Evolutionary conservation across 768 basidiomycete species (phyloP).

Genomic region (Collybia sp.): DNA sequence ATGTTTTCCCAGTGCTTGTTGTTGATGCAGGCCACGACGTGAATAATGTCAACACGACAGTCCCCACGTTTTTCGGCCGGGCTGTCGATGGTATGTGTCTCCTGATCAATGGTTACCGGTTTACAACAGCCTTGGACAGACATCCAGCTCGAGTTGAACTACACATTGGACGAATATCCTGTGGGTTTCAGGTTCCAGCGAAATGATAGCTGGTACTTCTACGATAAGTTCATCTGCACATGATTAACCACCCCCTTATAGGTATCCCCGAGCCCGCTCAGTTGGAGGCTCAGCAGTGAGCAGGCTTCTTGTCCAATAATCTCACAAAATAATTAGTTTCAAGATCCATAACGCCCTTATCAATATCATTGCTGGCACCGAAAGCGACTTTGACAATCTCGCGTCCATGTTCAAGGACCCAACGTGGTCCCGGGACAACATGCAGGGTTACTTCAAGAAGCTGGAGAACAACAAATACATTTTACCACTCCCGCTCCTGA

Average conservation of each 20-base stretch:
- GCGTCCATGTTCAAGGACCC: constrained; percentile 19
- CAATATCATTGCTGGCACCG: constrained; percentile 20
- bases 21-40: constrained; percentile 24
- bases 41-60: constrained; percentile 20
- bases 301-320: background rate
- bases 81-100: constrained; percentile 17
- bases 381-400: constrained; percentile 19
- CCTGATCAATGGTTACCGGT: background rate
- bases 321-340: background rate
- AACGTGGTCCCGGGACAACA: constrained; percentile 22
- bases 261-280: constrained; percentile 24
- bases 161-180: constrained; percentile 23
- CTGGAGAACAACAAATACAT: constrained; percentile 20
- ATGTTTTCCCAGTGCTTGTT: constrained; percentile 15
- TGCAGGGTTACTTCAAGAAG: constrained; percentile 23
- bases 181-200: constrained; percentile 17
- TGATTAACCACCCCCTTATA: background rate
- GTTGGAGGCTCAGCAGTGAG: constrained; percentile 24
- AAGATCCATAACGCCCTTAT: constrained; percentile 25
- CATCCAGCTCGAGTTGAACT: constrained; percentile 20
- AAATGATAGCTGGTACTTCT: constrained; percentile 15
- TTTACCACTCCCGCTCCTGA: constrained; percentile 6
- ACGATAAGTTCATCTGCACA: background rate
- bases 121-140: constrained; percentile 9
- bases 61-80: constrained; percentile 19